Evolutionary conservation across 2,329 filamentous ascomycete species (phyloP), one percentile per base, ranked within the genome.

Genomic region (Lizonia empirigonia): DNA sequence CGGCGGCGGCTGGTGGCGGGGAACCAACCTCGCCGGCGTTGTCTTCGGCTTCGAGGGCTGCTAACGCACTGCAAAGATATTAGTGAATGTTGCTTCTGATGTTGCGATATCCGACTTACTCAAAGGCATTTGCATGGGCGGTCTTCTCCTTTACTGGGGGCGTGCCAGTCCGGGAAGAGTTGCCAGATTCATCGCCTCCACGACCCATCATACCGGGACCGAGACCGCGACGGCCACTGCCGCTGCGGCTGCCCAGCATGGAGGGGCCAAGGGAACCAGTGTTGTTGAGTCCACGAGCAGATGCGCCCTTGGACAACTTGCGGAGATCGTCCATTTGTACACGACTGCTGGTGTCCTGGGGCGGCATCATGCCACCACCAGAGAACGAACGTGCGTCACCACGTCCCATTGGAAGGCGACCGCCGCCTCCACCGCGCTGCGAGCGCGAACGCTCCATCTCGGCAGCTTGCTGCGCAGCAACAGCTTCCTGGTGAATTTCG

Each of bases 251-350:
- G 66, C 97, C 89, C 82, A 96, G 89, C 56, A 90, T 92, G 44
- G 88, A 88, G 10, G 94, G 93, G 23, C 91, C 92, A 59, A 97
- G 84, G 12, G 80, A 80, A 29, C 72, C 72, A 50, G 77, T 64
- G 49, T 71, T 76, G 74, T 76, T 85, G 76, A 81, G 85, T 58
- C 78, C 82, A 81, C 71, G 86, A 70, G 56, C 82, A 52, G 74
- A 73, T 71, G 65, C 84, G 78, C 78, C 81, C 82, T 79, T 81
- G 45, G 83, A 81, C 32, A 99, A 83, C 65, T 91, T 90, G 58
- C 90, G 87, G 53, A 99, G 83, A 71, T 99, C 94, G 65, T 97
- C 92, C 79, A 91, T 91, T 55, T 86, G 90, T 60, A 99, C 88
- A 64, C 89, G 89, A 78, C 94, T 96, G 64, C 83, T 83, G 41